Conservation (phyloP, 1,139 yeast genomes). For the Diutina sp. region DNA sequence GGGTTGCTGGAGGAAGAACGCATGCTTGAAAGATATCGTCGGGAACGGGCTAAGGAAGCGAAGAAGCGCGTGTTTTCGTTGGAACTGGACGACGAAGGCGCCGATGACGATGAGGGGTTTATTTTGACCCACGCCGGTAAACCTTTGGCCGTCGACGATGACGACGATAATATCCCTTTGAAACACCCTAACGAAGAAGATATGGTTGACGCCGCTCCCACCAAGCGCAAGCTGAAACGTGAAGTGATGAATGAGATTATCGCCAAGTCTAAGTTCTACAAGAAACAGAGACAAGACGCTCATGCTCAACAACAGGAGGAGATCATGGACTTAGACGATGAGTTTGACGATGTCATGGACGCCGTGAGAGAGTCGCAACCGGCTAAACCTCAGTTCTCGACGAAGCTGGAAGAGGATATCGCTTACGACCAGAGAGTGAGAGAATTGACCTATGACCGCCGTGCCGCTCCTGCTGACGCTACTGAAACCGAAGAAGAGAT, state of each 20-base stretch:
- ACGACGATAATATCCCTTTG: conserved; percentile 18
- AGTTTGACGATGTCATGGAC: conserved; percentile 64
- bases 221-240: conserved; percentile 70
- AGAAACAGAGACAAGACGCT: conserved; percentile 74
- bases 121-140: conserved; percentile 73
- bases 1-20: conserved; percentile 74
- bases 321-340: conserved; percentile 67
- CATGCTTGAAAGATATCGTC: conserved; percentile 89
- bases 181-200: conserved; percentile 25
- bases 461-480: conserved; percentile 94
- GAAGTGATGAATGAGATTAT: conserved; percentile 97
- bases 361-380: conserved; percentile 22
- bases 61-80: conserved; percentile 52
- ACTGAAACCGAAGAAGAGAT: conserved; percentile 88
- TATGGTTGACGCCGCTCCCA: conserved; percentile 19
- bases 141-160: conserved; percentile 39
- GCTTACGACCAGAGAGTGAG: conserved; percentile 69
- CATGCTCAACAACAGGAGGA: conserved; percentile 60
- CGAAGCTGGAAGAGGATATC: conserved; percentile 21
- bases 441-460: conserved; percentile 68
- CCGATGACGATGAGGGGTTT: conserved; percentile 32
- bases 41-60: conserved; percentile 57
- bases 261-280: conserved; percentile 85
- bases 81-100: conserved; percentile 47
- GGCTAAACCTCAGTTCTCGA: conserved; percentile 4